Base-by-base conservation (phyloP, 345 rosid species). In the Bruguiera sexangula region DNA sequence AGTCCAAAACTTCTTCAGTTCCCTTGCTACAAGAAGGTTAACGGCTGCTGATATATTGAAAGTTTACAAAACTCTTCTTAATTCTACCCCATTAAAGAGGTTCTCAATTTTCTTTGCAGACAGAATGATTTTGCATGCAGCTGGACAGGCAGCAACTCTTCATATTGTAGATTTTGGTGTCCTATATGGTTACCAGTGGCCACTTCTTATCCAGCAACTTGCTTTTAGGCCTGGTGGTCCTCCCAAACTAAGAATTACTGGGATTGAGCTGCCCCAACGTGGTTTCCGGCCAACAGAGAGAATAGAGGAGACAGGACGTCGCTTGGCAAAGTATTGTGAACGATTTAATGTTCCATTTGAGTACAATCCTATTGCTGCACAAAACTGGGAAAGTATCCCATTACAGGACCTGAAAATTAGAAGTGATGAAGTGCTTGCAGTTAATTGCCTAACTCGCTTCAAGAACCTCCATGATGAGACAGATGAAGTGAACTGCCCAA, bases 111-210 rank as follows among this genome's bases (percentile, higher is more conserved):
- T 89, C 68, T 77, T 82, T 0, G 76, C 86, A 1, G 88, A 85
- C 75, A 86, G 70, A 80, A 87, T 83, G 1, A 87, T 96, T 67
- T 62, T 60, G 51, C 74, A 56, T 37, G 75, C 73, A 63, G 85
- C 94, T 60, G 80, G 75, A 22, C 80, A 77, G 3, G 82, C 92
- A 26, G 79, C 3, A 60, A 81, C 87, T 62, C 77, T 96, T 71
- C 99, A 96, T 75, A 69, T 96, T 24, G 85, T 96, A 66, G 98
- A 96, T 82, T 96, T 96, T 51, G 99, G 99, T 67, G 84, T 96
- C 54, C 82, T 86, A 2, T 92, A 95, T 70, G 99, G 97, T 70
- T 95, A 89, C 72, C 98, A 92, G 8, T 96, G 98, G 98, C 99
- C 99, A 9, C 82, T 89, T 32, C 78, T 96, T 67, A 85, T 96